Evolutionary conservation across 2,329 filamentous ascomycete species (phyloP), one percentile per base, ranked within the genome.

Genomic region (Rhynchosporium agropyri): DNA sequence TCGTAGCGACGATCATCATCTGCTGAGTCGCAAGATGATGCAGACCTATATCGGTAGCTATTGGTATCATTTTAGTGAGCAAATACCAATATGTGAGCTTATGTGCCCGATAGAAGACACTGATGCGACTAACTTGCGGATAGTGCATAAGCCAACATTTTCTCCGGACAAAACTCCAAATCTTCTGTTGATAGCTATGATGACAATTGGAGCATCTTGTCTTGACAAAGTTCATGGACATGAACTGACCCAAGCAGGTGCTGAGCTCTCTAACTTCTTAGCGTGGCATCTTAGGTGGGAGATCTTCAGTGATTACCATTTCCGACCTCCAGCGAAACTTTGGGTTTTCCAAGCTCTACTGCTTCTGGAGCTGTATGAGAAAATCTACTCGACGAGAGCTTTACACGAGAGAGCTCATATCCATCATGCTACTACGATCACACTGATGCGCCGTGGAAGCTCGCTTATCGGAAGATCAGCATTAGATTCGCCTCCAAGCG

Each of bases 311-410:
- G 90, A 97, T 73, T 82, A 84, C 13, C 91, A 93, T 76, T 97
- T 96, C 77, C 83, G 91, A 20, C 93, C 95, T 1, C 94, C 95
- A 0, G 94, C 94, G 8, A 97, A 96, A 76, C 79, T 99, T 7
- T 99, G 94, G 94, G 86, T 97, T 0, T 98, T 98, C 78, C 95
- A 98, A 75, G 89, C 94, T 1, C 79, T 98, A 58, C 80, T 98
- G 4, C 82, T 98, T 4, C 82, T 98, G 12, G 95, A 99, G 75
- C 79, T 97, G 0, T 98, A 96, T 72, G 95, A 99, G 78, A 99
- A 99, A 81, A 95, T 97, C 90, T 98, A 94, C 75, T 95, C 92
- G 45, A 97, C 94, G 0, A 85, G 93, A 67, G 89, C 91, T 63
- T 80, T 98, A 38, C 95, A 99, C 76, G 95, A 99, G 77, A 84